Evolutionary conservation across 441 rosid genomes (phyloP).

Genomic region (Biscutella laevigata): DNA sequence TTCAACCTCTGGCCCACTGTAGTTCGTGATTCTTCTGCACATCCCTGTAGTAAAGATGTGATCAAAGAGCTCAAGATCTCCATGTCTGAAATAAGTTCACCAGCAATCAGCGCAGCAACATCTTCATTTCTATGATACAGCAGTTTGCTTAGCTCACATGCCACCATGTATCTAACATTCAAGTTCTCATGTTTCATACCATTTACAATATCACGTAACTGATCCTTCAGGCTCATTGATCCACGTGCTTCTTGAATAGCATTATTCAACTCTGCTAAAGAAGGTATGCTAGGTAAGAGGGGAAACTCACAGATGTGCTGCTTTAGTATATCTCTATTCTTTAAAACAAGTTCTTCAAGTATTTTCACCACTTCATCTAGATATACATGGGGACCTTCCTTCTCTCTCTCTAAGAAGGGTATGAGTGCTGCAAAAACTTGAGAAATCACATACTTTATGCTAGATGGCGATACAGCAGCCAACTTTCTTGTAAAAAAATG

Average conservation of each 20-base stretch:
- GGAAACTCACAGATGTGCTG: slow-evolving; percentile 93
- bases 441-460: slow-evolving; percentile 84
- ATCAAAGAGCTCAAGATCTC: slow-evolving; percentile 83
- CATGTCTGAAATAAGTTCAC: slow-evolving; percentile 78
- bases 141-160: slow-evolving; percentile 88
- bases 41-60: slow-evolving; percentile 82
- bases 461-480: slow-evolving; percentile 72
- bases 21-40: slow-evolving; percentile 98
- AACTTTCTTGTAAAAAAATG: slow-evolving; percentile 75
- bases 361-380: slow-evolving; percentile 73
- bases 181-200: slow-evolving; percentile 90
- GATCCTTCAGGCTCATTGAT: slow-evolving; percentile 80
- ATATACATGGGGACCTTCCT: slow-evolving; percentile 44
- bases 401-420: slow-evolving; percentile 84
- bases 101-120: slow-evolving; percentile 65
- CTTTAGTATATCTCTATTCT: slow-evolving; percentile 70
- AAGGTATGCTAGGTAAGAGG: slow-evolving; percentile 77
- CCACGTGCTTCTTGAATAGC: slow-evolving; percentile 98
- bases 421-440: slow-evolving; percentile 96
- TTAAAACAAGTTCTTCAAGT: slow-evolving; percentile 84
- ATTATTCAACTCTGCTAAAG: slow-evolving; percentile 67
- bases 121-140: slow-evolving; percentile 64
- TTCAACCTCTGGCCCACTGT: slow-evolving; percentile 84
- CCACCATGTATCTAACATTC: slow-evolving; percentile 99
- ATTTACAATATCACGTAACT: slow-evolving; percentile 64